Percentiles rank a stretch among this genome's conserved stretches.
Conservation (phyloP, 2,329 filamentous ascomycete species). For the Aspergillus sp. region DNA sequence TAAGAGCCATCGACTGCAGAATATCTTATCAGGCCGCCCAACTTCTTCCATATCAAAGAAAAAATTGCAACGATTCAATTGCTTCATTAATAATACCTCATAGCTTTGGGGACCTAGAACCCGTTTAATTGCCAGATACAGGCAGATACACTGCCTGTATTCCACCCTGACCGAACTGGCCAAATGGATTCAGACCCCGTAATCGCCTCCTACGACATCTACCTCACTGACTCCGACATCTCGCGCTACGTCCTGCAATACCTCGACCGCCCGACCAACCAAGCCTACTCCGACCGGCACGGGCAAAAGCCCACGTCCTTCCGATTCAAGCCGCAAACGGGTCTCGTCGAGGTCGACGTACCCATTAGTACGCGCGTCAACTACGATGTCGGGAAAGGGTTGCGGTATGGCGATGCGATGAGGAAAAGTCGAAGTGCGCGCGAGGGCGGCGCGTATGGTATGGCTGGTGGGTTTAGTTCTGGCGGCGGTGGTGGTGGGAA, state of each 20-base stretch:
- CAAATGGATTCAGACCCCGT: slow-evolving; percentile 50
- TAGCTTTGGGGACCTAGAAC: too few relatives aligned
- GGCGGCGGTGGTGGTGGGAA: slow-evolving; percentile 33
- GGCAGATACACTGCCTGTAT: too few relatives aligned
- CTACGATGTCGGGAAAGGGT: slow-evolving; percentile 77
- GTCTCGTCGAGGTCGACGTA: slow-evolving; percentile 88
- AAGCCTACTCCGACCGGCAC: slow-evolving; percentile 52
- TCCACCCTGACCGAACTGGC: too few relatives aligned
- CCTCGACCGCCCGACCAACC: slow-evolving; percentile 56
- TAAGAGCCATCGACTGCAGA: too few relatives aligned
- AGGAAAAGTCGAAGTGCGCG: slow-evolving; percentile 45
- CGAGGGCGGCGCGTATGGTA: slow-evolving; percentile 59
- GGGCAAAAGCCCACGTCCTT: slow-evolving; percentile 59
- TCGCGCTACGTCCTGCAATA: slow-evolving; percentile 81
- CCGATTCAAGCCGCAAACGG: slow-evolving; percentile 71
- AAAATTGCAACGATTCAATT: too few relatives aligned
- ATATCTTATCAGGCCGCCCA: too few relatives aligned
- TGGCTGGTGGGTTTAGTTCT: slow-evolving; percentile 65
- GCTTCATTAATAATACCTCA: too few relatives aligned
- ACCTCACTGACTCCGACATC: slow-evolving; percentile 66
- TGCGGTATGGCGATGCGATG: slow-evolving; percentile 73
- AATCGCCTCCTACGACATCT: slow-evolving; percentile 70
- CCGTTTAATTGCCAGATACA: too few relatives aligned
- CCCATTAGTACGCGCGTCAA: slow-evolving; percentile 63
- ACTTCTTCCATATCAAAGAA: too few relatives aligned